Evolutionary conservation across 2,329 filamentous ascomycete species (phyloP), one percentile per base, ranked within the genome.

Genomic region (Diaporthe destruens): DNA sequence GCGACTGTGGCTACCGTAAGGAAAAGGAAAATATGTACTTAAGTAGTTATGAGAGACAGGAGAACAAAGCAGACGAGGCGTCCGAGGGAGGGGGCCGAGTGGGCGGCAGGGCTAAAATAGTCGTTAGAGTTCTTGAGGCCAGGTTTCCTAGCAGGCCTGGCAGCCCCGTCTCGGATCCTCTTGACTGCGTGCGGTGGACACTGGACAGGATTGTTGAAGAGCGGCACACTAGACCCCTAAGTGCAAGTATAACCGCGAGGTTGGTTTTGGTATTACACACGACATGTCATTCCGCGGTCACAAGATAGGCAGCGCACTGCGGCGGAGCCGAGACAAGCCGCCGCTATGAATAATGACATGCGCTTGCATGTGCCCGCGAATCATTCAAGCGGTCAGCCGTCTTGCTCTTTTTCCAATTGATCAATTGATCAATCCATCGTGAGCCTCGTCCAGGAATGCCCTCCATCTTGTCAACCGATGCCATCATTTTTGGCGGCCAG

Each of bases 191-290:
- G 55, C 53, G 36, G 49, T 61, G 68, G 68, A 59, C 49, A 39
- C 36, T 61, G 68, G 68, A 59, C 49, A 39, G 53, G 44, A 70
- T 47, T 32, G 44, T 54, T 39, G 68, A 53, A 42, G 54, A 70
- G 68, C 42, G 55, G 57, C 44, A 75, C 68, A 75, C 86, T 88
- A 87, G 85, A 85, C 87, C 86, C 85, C 85, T 88, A 88, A 88
- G 86, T 86, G 86, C 86, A 88, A 85, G 85, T 88, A 80, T 80
- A 84, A 80, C 81, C 84, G 84, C 49, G 66, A 70, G 12, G 54
- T 49, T 49, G 67, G 51, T 54, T 55, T 49, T 63, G 67, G 72
- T 68, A 63, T 61, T 68, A 65, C 68, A 63, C 51, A 59, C 44
- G 57, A 71, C 63, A 23, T 42, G 72, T 69, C 72, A 72, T 66